Percentiles rank a stretch among this genome's conserved stretches.
Conservation (phyloP, 2,329 filamentous ascomycete species). For the Huntiella decipiens region DNA sequence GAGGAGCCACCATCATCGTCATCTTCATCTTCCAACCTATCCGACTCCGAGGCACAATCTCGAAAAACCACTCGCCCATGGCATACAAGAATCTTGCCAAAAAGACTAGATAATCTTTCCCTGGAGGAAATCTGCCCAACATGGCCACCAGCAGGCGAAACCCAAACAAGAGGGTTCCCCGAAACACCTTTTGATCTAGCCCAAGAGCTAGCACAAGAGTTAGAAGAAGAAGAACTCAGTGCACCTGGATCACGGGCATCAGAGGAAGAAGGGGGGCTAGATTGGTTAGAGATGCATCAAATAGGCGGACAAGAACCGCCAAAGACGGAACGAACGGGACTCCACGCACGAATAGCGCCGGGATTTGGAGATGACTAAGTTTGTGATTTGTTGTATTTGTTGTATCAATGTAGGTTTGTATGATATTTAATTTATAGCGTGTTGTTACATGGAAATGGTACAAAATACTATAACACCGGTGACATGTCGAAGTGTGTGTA, state of each 20-base stretch:
- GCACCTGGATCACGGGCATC: conserved; percentile 6
- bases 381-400: neutral
- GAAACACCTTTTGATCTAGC: neutral
- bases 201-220: conserved; percentile 2
- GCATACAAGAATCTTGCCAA: neutral
- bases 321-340: neutral
- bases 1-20: neutral
- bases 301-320: neutral
- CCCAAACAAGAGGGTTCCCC: neutral
- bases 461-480: no score
- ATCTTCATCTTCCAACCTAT: no score
- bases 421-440: neutral
- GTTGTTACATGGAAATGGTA: neutral
- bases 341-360: neutral
- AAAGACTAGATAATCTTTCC: conserved; percentile 3
- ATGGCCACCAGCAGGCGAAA: conserved; percentile 3
- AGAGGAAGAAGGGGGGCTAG: neutral
- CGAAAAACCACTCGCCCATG: neutral
- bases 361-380: neutral
- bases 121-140: conserved; percentile 6
- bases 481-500: no score
- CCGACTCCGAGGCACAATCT: neutral
- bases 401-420: neutral
- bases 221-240: conserved; percentile 7
- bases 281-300: conserved; percentile 8